Evolutionary conservation across 2,329 filamentous ascomycete genomes (phyloP).

Genomic region (Thielaviopsis musarum): DNA sequence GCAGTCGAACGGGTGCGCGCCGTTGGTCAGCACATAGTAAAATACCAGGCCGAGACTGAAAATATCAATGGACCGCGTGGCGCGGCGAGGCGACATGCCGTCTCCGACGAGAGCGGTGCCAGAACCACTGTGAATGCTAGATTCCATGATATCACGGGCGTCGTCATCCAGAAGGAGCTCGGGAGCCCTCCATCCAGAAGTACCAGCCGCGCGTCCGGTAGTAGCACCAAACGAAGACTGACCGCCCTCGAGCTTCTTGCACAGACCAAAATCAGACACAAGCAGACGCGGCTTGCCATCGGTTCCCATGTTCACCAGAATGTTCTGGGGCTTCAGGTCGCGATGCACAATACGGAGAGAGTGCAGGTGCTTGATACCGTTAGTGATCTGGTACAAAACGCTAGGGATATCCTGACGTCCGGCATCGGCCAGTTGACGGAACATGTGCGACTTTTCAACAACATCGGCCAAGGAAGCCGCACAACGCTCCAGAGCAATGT

Average conservation of each 20-base stretch:
- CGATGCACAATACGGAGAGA: conserved; percentile 88
- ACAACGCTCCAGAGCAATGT: conserved; percentile 89
- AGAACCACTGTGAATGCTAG: conserved; percentile 30
- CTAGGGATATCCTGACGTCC: conserved; percentile 62
- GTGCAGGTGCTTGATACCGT: conserved; percentile 78
- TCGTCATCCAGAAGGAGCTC: conserved; percentile 78
- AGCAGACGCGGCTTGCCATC: conserved; percentile 63
- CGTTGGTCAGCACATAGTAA: conserved; percentile 92
- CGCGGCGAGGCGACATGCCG: conserved; percentile 38
- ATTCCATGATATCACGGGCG: conserved; percentile 22
- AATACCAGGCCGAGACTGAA: conserved; percentile 97
- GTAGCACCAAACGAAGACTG: conserved; percentile 91
- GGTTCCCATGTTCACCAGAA: conserved; percentile 63
- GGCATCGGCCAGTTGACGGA: conserved; percentile 51
- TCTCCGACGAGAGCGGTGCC: conserved; percentile 39
- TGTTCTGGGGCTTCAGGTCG: conserved; percentile 95
- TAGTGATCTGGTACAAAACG: conserved; percentile 75
- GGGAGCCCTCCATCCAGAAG: conserved; percentile 89
- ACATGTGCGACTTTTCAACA: conserved; percentile 55
- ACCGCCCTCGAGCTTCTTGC: conserved; percentile 88
- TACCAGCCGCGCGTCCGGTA: conserved; percentile 82
- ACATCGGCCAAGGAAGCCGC: conserved; percentile 87
- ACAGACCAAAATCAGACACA: conserved; percentile 94
- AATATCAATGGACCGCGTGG: conserved; percentile 91
- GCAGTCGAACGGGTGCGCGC: conserved; percentile 83